Evolutionary conservation across 129 eudicot genomes (phyloP).

Genomic region (Ambrosia trifida): DNA sequence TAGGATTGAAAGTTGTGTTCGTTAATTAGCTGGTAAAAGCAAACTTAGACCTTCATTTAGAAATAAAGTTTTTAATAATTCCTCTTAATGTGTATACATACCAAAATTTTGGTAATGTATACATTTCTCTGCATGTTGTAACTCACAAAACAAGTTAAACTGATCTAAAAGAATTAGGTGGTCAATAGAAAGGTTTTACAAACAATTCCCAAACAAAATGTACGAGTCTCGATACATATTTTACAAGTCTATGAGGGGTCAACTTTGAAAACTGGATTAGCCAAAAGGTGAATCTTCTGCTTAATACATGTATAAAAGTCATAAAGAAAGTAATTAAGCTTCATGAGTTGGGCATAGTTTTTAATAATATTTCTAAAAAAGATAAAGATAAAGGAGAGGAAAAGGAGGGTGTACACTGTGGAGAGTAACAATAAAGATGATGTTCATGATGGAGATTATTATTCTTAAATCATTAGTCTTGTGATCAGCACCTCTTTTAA

Average conservation of each 20-base stretch:
- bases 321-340: neutral
- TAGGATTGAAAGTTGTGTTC: too few species aligned
- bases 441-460: conserved; percentile 53
- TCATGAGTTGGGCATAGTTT: conserved; percentile 6
- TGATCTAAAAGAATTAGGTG: neutral
- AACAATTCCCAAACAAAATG: neutral
- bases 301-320: conserved; percentile 1
- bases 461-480: conserved; percentile 60
- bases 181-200: conserved; percentile 4
- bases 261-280: conserved; percentile 9
- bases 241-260: conserved; percentile 17
- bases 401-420: conserved; percentile 17
- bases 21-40: too few species aligned
- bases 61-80: neutral
- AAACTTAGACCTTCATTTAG: too few species aligned
- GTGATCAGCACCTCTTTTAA: conserved; percentile 43
- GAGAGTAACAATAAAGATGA: conserved; percentile 24
- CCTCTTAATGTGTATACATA: conserved; percentile 1
- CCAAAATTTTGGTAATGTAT: neutral
- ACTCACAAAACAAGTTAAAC: neutral
- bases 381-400: conserved; percentile 20
- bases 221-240: neutral
- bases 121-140: neutral
- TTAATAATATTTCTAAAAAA: conserved; percentile 19
- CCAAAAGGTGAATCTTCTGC: conserved; percentile 15